Evolutionary conservation across 257 asterid genomes (phyloP).

Genomic region (Gentiana straminea): DNA sequence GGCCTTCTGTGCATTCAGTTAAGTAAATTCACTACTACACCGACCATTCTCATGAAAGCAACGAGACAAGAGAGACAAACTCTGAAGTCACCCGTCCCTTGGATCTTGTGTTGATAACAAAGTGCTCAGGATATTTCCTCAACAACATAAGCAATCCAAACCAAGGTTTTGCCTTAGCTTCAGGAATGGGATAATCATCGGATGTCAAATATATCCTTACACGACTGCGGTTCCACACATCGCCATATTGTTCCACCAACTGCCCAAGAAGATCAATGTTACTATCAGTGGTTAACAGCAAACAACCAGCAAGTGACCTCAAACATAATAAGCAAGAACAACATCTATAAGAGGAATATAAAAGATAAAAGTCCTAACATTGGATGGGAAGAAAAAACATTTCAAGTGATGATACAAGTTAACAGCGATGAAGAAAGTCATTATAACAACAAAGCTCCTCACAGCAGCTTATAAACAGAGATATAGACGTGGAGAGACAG

Average conservation of each 20-base stretch:
- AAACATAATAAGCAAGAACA: not conserved
- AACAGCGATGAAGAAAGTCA: too few relatives aligned
- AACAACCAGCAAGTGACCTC: too few relatives aligned
- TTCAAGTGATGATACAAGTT: too few relatives aligned
- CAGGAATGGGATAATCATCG: slow-evolving; percentile 57
- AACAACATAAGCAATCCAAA: slow-evolving; percentile 73
- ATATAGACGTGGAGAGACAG: too few relatives aligned
- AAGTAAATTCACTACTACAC: not conserved
- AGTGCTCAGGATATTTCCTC: slow-evolving; percentile 86
- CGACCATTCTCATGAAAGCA: slow-evolving; percentile 35
- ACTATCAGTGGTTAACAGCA: not conserved
- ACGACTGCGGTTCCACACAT: slow-evolving; percentile 80
- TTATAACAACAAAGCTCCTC: too few relatives aligned
- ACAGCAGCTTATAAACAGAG: too few relatives aligned
- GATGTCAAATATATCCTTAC: slow-evolving; percentile 76
- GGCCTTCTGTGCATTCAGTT: too few relatives aligned
- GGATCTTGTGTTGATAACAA: slow-evolving; percentile 81
- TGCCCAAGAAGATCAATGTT: slow-evolving; percentile 20
- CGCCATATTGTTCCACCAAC: slow-evolving; percentile 65
- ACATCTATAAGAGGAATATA: not conserved
- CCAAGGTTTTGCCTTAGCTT: slow-evolving; percentile 84
- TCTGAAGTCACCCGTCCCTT: slow-evolving; percentile 65
- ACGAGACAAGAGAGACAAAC: slow-evolving; percentile 86
- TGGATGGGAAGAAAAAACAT: too few relatives aligned
- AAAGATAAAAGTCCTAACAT: too few relatives aligned